Percentiles rank a stretch among this genome's conserved stretches.
Evolutionary conservation across 176 grass and related monocot genomes (phyloP).

Genomic region (Microstegium vimineum): DNA sequence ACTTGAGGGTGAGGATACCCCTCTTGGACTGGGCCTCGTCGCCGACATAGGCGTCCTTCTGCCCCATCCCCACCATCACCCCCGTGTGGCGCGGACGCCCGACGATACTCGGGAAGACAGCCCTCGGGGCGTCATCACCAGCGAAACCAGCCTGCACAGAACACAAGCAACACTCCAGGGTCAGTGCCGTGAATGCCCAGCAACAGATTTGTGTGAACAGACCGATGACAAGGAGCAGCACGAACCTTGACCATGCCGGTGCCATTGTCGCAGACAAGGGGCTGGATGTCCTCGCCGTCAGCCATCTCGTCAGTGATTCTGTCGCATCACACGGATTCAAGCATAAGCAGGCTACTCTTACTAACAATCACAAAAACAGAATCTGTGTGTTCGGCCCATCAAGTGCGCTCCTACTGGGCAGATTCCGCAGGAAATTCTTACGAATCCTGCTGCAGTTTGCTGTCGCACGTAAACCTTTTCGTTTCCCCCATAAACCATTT

Average conservation of each 20-base stretch:
- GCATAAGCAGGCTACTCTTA: background rate
- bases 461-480: background rate
- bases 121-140: constrained; percentile 45
- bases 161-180: background rate
- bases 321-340: background rate
- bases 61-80: constrained; percentile 52
- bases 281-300: constrained; percentile 55
- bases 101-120: constrained; percentile 48
- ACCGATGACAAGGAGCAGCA: background rate
- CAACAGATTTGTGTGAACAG: background rate
- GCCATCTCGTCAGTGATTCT: constrained; percentile 33
- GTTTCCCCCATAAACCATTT: background rate
- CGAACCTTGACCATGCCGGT: constrained; percentile 56
- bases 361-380: background rate
- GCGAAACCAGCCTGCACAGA: constrained; percentile 36
- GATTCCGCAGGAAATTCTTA: too few species aligned
- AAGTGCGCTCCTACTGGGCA: background rate
- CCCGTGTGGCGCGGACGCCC: constrained; percentile 36
- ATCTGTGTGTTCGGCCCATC: background rate
- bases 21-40: constrained; percentile 47
- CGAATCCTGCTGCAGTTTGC: background rate
- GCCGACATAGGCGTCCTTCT: constrained; percentile 44
- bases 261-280: constrained; percentile 52
- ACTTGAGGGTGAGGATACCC: constrained; percentile 46
- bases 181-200: background rate